Conservation (phyloP, 2,329 filamentous ascomycete genomes). For the Epichloe sp. region DNA sequence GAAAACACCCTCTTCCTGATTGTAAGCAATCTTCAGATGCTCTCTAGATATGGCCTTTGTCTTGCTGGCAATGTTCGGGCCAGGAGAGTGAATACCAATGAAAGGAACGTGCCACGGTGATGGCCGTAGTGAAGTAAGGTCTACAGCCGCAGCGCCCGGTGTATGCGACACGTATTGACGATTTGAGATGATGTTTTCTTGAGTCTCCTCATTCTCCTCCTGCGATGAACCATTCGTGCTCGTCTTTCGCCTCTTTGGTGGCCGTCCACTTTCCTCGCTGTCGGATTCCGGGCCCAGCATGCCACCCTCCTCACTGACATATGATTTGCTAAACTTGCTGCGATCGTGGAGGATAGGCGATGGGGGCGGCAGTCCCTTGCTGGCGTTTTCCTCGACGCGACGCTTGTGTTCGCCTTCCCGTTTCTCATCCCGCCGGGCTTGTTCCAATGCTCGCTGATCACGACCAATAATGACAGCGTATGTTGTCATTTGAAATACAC, state of each 20-base stretch:
- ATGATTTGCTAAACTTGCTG: conserved; percentile 47
- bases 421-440: conserved; percentile 39
- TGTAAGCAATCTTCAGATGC: conserved; percentile 62
- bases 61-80: conserved; percentile 43
- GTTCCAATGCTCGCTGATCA: conserved; percentile 46
- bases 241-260: conserved; percentile 33
- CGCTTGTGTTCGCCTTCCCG: conserved; percentile 32
- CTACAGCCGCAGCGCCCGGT: conserved; percentile 43
- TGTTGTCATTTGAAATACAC: conserved; percentile 67
- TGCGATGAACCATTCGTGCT: conserved; percentile 30
- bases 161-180: conserved; percentile 49
- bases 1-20: conserved; percentile 48
- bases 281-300: conserved; percentile 53
- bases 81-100: conserved; percentile 59
- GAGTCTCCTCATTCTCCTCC: conserved; percentile 28
- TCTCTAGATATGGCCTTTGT: conserved; percentile 63
- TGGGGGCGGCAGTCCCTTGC: conserved; percentile 37
- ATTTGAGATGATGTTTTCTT: conserved; percentile 39
- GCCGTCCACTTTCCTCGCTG: conserved; percentile 35
- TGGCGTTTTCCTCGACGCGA: conserved; percentile 32
- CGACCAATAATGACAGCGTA: conserved; percentile 60
- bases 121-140: conserved; percentile 45
- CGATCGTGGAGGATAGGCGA: conserved; percentile 36
- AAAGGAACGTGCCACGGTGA: conserved; percentile 50
- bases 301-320: conserved; percentile 56